Evolutionary conservation across 768 basidiomycete species (phyloP).

Genomic region (Trichaptum fuscoviolaceum): DNA sequence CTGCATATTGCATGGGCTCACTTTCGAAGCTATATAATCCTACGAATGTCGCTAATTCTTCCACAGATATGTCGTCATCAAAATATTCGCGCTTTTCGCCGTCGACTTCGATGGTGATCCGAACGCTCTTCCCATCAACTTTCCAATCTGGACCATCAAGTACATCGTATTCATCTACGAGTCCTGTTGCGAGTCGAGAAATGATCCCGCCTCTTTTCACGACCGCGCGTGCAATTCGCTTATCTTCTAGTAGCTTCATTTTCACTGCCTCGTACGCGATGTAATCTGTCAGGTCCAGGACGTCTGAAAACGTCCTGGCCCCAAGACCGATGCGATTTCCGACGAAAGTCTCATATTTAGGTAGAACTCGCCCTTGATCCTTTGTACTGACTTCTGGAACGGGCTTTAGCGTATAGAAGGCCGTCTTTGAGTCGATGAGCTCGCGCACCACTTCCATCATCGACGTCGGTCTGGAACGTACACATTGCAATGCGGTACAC

Average conservation of each 20-base stretch:
- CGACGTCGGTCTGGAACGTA: neutral
- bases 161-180: neutral
- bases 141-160: neutral
- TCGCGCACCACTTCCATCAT: neutral
- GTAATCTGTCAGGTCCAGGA: neutral
- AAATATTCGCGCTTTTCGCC: neutral
- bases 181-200: neutral
- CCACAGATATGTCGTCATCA: neutral
- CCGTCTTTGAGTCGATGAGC: neutral
- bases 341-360: neutral
- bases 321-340: neutral
- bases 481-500: neutral
- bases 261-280: neutral
- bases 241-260: neutral
- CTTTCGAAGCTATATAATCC: neutral
- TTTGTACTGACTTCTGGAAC: neutral
- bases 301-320: neutral
- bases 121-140: neutral
- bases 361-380: too few species aligned
- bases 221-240: neutral
- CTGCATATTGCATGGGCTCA: neutral
- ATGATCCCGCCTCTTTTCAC: neutral
- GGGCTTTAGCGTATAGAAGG: neutral
- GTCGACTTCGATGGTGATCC: neutral
- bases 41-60: neutral